Percentiles rank a stretch among this genome's conserved stretches.
These are phyloP conservation scores for Geranomyces variabilis DNA, from an alignment of 192 early-diverging fungal species.

Conservation along the genomic window DNA sequence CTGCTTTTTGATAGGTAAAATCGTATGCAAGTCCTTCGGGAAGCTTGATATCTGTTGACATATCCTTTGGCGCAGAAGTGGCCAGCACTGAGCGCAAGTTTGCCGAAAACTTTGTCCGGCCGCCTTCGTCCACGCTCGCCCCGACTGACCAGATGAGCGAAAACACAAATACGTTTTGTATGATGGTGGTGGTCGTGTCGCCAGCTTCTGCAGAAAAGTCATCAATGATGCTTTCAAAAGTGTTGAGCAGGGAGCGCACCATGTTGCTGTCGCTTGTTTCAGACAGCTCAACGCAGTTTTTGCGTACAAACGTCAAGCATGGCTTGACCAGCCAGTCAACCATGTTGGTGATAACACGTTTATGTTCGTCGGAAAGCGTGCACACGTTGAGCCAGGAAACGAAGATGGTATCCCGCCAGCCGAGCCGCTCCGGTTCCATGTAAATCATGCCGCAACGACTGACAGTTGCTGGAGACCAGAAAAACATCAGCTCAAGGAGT, in stretches of 20 bases:
- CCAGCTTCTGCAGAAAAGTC: slow-evolving; percentile 27
- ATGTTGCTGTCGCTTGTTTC: slow-evolving; percentile 59
- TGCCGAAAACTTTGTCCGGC: slow-evolving; percentile 49
- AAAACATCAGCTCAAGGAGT: background rate
- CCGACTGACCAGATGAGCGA: slow-evolving; percentile 59
- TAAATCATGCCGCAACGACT: slow-evolving; percentile 71
- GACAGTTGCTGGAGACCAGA: slow-evolving; percentile 51
- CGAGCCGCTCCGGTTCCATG: slow-evolving; percentile 59
- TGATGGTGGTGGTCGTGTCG: slow-evolving; percentile 32
- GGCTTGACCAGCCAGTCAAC: slow-evolving; percentile 59
- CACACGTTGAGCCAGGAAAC: slow-evolving; percentile 57
- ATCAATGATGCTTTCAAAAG: slow-evolving; percentile 55
- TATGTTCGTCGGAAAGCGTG: slow-evolving; percentile 41
- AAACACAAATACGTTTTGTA: slow-evolving; percentile 58
- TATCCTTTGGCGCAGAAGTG: slow-evolving; percentile 36
- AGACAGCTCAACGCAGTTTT: slow-evolving; percentile 55
- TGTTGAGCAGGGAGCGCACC: slow-evolving; percentile 53
- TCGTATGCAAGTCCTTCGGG: slow-evolving; percentile 59
- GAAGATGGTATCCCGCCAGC: slow-evolving; percentile 59
- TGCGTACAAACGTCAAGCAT: slow-evolving; percentile 48
- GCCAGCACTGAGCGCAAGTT: slow-evolving; percentile 35
- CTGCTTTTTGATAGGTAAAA: slow-evolving; percentile 51
- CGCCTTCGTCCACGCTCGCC: slow-evolving; percentile 52
- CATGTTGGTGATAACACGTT: slow-evolving; percentile 38
- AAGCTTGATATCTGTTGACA: slow-evolving; percentile 45